phyloP scores from a whole-genome alignment of 2,329 filamentous ascomycete species.

The Trichoderma polysporum region DNA sequence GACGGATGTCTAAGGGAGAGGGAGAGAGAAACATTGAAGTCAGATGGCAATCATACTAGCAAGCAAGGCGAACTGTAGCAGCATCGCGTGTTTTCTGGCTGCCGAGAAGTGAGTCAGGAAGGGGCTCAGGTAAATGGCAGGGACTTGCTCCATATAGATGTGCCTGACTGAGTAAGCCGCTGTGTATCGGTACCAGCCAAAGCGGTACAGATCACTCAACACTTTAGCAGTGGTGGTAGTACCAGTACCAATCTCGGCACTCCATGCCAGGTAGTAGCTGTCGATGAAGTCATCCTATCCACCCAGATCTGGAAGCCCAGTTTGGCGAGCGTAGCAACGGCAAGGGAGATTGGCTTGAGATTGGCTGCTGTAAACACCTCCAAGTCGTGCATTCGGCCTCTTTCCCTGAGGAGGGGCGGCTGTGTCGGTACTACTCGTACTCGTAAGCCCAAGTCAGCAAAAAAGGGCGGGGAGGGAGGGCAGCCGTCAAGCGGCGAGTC shows the following conservation, averaged over 20 bases:
- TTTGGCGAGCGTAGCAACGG: not conserved
- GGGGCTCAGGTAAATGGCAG: not conserved
- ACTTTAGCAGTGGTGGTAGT: not conserved
- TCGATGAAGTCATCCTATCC: conserved; percentile 14
- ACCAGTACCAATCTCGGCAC: not conserved
- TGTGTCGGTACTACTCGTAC: not conserved
- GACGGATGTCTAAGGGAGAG: not conserved
- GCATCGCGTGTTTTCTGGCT: conserved; percentile 2
- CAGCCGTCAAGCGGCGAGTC: not conserved
- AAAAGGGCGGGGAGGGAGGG: not conserved
- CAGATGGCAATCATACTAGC: not conserved
- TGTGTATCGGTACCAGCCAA: not conserved
- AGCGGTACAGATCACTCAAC: not conserved
- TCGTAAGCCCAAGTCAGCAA: conserved; percentile 1
- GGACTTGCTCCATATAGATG: not conserved
- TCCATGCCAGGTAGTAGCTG: not conserved
- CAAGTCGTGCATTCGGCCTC: not conserved
- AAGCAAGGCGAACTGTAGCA: not conserved
- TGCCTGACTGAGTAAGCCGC: not conserved
- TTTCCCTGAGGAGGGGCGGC: not conserved
- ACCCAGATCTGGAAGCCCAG: not conserved
- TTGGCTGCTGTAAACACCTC: conserved; percentile 7
- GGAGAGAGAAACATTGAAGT: not conserved
- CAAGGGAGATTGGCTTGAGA: not conserved
- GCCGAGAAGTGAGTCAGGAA: conserved; percentile 15